Evolutionary conservation across 2,329 filamentous ascomycete genomes (phyloP).

Genomic region (Venturia asperata): DNA sequence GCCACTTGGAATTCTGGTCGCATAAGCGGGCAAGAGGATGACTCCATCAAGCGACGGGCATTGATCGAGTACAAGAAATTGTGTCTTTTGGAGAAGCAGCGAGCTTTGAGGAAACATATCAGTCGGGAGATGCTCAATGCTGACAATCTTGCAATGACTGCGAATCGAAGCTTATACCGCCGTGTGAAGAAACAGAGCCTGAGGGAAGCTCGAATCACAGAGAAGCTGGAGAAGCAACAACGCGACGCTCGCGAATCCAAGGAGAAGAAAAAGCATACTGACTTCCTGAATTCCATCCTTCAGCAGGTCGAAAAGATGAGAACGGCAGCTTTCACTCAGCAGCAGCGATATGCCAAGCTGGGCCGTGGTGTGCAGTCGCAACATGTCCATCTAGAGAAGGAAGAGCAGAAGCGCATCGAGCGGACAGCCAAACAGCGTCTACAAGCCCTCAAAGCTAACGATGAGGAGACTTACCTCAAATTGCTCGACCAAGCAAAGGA

Average conservation of each 20-base stretch:
- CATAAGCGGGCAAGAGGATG: conserved; percentile 55
- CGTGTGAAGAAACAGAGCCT: conserved; percentile 96
- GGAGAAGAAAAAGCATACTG: conserved; percentile 94
- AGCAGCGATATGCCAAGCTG: conserved; percentile 73
- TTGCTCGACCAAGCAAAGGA: conserved; percentile 97
- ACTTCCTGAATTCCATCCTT: conserved; percentile 82
- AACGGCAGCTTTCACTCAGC: conserved; percentile 59
- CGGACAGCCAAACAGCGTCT: conserved; percentile 98
- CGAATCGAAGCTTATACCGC: conserved; percentile 83
- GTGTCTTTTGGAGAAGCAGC: conserved; percentile 80
- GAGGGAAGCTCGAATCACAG: conserved; percentile 90
- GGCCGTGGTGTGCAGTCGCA: conserved; percentile 82
- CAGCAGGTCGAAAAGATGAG: conserved; percentile 74
- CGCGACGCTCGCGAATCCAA: conserved; percentile 91
- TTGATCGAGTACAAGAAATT: conserved; percentile 94
- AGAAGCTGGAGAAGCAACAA: conserved; percentile 98
- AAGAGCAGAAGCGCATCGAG: conserved; percentile 97
- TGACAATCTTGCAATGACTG: conserved; percentile 94
- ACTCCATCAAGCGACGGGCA: conserved; percentile 77
- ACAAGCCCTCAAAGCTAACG: conserved; percentile 95
- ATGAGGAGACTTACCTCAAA: conserved; percentile 98
- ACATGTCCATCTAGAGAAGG: conserved; percentile 95
- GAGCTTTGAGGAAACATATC: conserved; percentile 75
- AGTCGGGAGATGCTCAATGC: conserved; percentile 90
- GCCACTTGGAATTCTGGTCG: conserved; percentile 77